Base-by-base conservation (phyloP, 1,284 basidiomycete species). In the Irpex sp. region DNA sequence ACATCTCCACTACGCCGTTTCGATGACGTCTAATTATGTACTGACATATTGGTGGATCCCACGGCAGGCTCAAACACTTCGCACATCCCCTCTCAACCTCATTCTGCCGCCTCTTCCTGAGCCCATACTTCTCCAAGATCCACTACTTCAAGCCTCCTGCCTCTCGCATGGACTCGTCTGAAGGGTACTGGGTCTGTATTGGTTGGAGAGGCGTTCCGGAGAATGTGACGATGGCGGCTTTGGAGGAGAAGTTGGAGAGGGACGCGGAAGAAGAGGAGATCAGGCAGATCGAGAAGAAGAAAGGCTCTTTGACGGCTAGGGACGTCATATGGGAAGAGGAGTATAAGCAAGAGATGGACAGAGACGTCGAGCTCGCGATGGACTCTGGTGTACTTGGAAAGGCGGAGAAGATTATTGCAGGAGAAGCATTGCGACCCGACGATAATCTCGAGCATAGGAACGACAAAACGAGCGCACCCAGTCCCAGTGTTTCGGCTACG, bases 101-200 rank as follows among this genome's bases (percentile, higher is more conserved):
- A 6, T 93, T 93, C 69, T 79, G 84, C 5, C 73, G 74, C 37
- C 69, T 80, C 37, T 67, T 74, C 5, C 77, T 93, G 0, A 74
- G 79, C n/a, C 83, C 83, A 0, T 76, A 81, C 66, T 93, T 93
- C 70, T 72, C 79, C 36, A 69, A 77, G 6, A 87, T 92, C 0
- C 74, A 78, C 17, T 85, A 78, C 68, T 74, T 85, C 65, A 93
- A 93, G 68, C 91, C 91, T 0, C 73, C 79, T 4, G 80, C 91
- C 0, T 92, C 90, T 65, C 83, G 91, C 6, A 68, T 81, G 0
- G 85, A 85, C 57, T 92, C 90, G 1, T 79, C 81, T n/a, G 91
- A 93, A 70, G 84, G 81, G 0, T 93, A 91, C 71, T 92, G 87
- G 78, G 73, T 93, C 3, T 93, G 91, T 69, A 78, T 82, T 61